These are phyloP conservation scores for Phytophthora crassamura DNA, from an alignment of 352 stramenopile genomes.

Conservation along the genomic window DNA sequence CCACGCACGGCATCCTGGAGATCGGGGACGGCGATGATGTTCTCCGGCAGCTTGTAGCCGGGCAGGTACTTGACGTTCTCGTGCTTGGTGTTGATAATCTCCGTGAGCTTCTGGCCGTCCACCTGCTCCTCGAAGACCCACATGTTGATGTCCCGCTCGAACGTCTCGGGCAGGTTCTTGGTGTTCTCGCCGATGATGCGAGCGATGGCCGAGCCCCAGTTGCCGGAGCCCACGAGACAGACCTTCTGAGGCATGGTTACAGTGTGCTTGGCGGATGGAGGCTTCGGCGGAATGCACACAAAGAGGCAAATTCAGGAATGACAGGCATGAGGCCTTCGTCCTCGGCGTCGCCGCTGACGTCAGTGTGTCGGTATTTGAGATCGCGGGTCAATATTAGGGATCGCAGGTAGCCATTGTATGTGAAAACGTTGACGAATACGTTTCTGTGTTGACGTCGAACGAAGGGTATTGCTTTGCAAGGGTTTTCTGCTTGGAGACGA, in stretches of 20 bases:
- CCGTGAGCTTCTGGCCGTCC: conserved; percentile 91
- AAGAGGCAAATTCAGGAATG: conserved; percentile 36
- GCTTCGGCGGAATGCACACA: conserved; percentile 8
- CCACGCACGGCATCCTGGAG: conserved; percentile 89
- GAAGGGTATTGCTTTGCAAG: conserved; percentile 21
- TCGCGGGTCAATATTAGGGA: conserved; percentile 15
- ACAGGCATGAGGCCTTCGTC: conserved; percentile 9
- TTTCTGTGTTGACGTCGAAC: conserved; percentile 20
- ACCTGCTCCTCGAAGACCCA: conserved; percentile 96
- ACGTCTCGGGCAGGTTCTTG: conserved; percentile 57
- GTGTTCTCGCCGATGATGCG: conserved; percentile 88
- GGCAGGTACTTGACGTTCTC: conserved; percentile 97
- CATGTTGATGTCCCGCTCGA: conserved; percentile 95
- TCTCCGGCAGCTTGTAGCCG: conserved; percentile 92
- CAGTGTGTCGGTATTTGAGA: conserved; percentile 5
- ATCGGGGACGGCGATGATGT: conserved; percentile 94
- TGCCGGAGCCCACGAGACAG: conserved; percentile 81
- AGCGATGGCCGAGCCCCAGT: conserved; percentile 86
- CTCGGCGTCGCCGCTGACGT: conserved; percentile 28
- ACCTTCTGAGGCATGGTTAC: conserved; percentile 70
- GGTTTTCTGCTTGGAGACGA: conserved; percentile 30
- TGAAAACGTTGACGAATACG: conserved; percentile 18
- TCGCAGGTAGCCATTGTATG: conserved; percentile 14
- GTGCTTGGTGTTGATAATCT: conserved; percentile 97
- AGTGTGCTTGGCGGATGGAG: conserved; percentile 5